Conservation (phyloP, 2,329 filamentous ascomycete genomes). For the Fusarium fracticaudum region DNA sequence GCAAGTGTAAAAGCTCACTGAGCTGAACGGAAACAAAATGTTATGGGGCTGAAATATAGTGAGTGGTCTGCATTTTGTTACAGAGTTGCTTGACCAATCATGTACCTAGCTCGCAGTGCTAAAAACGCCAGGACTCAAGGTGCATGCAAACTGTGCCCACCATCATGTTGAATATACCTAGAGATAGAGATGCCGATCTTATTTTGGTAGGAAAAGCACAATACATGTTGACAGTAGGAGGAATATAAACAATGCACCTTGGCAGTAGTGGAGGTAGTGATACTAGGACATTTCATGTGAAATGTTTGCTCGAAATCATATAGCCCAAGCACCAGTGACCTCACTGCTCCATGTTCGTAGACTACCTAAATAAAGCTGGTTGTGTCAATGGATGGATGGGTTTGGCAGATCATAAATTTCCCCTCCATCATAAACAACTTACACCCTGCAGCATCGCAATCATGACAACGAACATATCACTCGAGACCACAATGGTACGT, state of each 20-base stretch:
- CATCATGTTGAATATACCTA: background rate
- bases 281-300: background rate
- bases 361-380: background rate
- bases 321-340: background rate
- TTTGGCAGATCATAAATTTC: background rate
- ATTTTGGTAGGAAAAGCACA: background rate
- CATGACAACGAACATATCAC: slow-evolving; percentile 81
- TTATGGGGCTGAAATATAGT: background rate
- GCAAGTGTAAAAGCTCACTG: background rate
- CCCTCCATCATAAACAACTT: slow-evolving; percentile 18
- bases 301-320: background rate
- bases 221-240: background rate
- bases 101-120: background rate
- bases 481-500: slow-evolving; percentile 86
- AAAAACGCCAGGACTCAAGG: background rate
- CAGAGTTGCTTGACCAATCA: background rate
- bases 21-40: background rate
- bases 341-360: background rate
- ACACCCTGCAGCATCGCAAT: slow-evolving; percentile 23
- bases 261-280: too few relatives aligned
- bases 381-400: background rate
- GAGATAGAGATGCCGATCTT: background rate
- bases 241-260: background rate
- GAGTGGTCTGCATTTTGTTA: background rate
- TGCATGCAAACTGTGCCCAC: background rate